These are phyloP conservation scores for Ophiosphaerella narmari DNA, from an alignment of 2,329 filamentous ascomycete species.

Conservation along the genomic window DNA sequence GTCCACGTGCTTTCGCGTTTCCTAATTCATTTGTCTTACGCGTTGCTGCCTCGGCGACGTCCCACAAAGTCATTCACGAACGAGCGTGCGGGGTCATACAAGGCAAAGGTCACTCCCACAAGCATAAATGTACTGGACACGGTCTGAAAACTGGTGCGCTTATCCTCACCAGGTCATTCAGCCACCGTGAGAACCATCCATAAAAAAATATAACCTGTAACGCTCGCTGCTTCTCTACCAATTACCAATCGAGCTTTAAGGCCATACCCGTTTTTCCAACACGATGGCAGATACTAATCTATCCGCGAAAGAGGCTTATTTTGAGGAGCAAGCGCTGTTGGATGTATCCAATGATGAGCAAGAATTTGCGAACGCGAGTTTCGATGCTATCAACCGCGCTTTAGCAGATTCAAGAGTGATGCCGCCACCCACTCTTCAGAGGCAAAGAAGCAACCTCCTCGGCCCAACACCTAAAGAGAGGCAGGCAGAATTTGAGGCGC, in stretches of 20 bases:
- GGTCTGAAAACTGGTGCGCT: not conserved
- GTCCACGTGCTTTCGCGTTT: constrained; percentile 27
- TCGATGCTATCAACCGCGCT: constrained; percentile 19
- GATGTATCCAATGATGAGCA: constrained; percentile 37
- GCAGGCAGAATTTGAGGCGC: constrained; percentile 31
- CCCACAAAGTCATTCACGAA: constrained; percentile 6
- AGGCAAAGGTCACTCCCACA: not conserved
- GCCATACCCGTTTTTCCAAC: not conserved
- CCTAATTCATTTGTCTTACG: constrained; percentile 11
- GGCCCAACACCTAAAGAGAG: constrained; percentile 38
- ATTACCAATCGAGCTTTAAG: too few relatives aligned
- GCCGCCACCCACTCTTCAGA: constrained; percentile 17
- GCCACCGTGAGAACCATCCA: constrained; percentile 2
- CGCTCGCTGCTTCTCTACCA: not conserved
- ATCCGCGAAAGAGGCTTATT: constrained; percentile 34
- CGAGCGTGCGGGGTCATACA: not conserved
- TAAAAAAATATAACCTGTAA: not conserved
- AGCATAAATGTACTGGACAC: constrained; percentile 6
- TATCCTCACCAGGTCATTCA: not conserved
- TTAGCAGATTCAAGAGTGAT: constrained; percentile 28
- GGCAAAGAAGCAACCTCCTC: constrained; percentile 32
- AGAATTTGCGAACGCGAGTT: constrained; percentile 16
- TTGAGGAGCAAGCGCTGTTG: constrained; percentile 34
- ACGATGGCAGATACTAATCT: constrained; percentile 31
- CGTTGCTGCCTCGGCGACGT: constrained; percentile 18